Percentiles rank a stretch among this genome's conserved stretches.
Conservation (phyloP, 495 filamentous ascomycete species). For the Apodospora peruviana region DNA sequence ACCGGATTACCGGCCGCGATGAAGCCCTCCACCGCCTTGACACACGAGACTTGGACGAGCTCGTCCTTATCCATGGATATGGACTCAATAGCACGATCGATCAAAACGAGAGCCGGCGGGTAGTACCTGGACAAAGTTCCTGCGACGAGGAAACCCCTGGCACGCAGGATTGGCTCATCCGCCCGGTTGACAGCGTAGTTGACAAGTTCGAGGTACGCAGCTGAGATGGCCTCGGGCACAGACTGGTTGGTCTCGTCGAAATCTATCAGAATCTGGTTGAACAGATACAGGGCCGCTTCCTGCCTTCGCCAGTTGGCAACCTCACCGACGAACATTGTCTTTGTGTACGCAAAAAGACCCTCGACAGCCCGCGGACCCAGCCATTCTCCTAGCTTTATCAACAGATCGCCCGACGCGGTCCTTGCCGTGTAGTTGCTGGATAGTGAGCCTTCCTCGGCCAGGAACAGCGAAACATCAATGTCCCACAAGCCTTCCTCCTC, state of each 20-base stretch:
- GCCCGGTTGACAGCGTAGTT: slow-evolving; percentile 67
- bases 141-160: slow-evolving; percentile 78
- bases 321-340: slow-evolving; percentile 55
- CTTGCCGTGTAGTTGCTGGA: slow-evolving; percentile 95
- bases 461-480: slow-evolving; percentile 88
- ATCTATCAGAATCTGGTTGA: slow-evolving; percentile 75
- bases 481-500: slow-evolving; percentile 97
- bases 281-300: slow-evolving; percentile 77
- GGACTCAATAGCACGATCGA: slow-evolving; percentile 69
- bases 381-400: slow-evolving; percentile 93
- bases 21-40: slow-evolving; percentile 83
- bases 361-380: slow-evolving; percentile 63
- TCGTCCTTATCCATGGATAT: slow-evolving; percentile 72
- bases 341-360: slow-evolving; percentile 66
- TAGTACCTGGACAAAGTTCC: slow-evolving; percentile 61
- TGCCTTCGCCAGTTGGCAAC: slow-evolving; percentile 52
- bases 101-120: slow-evolving; percentile 45
- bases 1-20: slow-evolving; percentile 51
- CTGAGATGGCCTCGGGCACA: slow-evolving; percentile 60
- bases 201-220: slow-evolving; percentile 69
- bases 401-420: slow-evolving; percentile 82
- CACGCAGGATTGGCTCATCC: slow-evolving; percentile 60
- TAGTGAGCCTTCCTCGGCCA: slow-evolving; percentile 90
- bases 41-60: slow-evolving; percentile 84
- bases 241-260: slow-evolving; percentile 66